A percentile compares a stretch with the other conserved stretches of the same genome.
phyloP scores from a whole-genome alignment of 441 rosid species.

The Adansonia rubrostipa region DNA sequence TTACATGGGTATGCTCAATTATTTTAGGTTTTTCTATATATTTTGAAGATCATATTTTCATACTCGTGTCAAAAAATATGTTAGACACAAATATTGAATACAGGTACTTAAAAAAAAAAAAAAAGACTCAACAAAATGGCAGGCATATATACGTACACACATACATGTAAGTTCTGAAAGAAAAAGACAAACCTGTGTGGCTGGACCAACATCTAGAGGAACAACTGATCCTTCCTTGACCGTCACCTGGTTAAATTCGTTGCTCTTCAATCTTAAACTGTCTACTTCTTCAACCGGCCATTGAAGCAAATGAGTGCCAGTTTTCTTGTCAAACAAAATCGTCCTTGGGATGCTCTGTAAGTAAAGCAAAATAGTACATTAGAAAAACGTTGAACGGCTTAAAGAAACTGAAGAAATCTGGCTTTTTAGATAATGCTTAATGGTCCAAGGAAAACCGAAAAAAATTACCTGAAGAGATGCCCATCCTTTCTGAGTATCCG shows the following conservation, averaged over 20 bases:
- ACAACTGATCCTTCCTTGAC: constrained; percentile 61
- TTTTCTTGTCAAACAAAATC: constrained; percentile 64
- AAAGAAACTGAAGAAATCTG: constrained; percentile 1
- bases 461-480: constrained; percentile 79
- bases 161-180: not conserved
- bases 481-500: constrained; percentile 92
- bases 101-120: no score
- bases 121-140: no score
- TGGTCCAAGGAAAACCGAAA: not conserved
- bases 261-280: constrained; percentile 64
- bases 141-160: no score
- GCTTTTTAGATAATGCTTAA: not conserved
- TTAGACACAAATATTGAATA: no score
- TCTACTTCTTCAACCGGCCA: constrained; percentile 92
- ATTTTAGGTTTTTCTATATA: no score
- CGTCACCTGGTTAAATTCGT: constrained; percentile 46
- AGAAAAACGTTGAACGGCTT: not conserved
- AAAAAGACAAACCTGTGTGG: constrained; percentile 58
- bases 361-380: not conserved
- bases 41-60: no score
- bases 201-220: constrained; percentile 63
- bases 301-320: constrained; percentile 72
- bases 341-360: constrained; percentile 78
- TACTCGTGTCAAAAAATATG: no score
- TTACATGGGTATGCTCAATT: no score